Base-by-base conservation (phyloP, 352 stramenopile species). In the Globisporangium recalcitrans region DNA sequence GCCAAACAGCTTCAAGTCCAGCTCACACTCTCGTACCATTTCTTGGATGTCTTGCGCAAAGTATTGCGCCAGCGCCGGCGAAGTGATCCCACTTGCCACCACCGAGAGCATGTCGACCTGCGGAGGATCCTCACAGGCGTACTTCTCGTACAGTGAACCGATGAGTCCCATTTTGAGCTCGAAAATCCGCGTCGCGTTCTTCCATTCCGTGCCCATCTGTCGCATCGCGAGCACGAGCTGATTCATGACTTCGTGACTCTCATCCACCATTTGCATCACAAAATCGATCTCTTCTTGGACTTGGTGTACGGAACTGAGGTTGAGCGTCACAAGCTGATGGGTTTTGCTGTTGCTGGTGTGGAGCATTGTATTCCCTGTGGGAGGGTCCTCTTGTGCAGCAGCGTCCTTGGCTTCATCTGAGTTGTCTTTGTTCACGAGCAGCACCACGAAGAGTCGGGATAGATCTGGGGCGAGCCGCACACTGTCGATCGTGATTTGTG, bases 31-130 rank as follows among this genome's bases (percentile, higher is more conserved):
- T 9, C 72, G 34, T 63, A 89, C 82, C 77, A 88, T 86, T 67
- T 90, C 83, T 51, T 90, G 80, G 51, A 92, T 92, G 59, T 92
- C 80, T 65, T 92, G 83, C 2, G 83, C 80, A 64, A 92, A 92
- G 49, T 88, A 92, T 56, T 92, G 83, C 1, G 79, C 77, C 6
- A 92, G 63, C 13, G 79, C 80, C 26, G 83, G 83, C 7, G 79
- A 68, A 22, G 76, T 79, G 51, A 90, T 85, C 0, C 83, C 83
- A 8, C 68, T 84, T 1, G 77, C 78, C 16, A 84, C 61, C 5
- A 80, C 66, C 1, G 77, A 76, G n/a, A 92, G 69, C 83, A 92
- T 90, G 52, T 92, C 80, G 9, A 82, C 73, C 52, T 90, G 83
- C 22, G 83, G 80, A 13, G 78, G 69, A 19, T 85, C 76, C 3